Base-by-base conservation (phyloP, 306 rosid genomes). In the Quercus suber region DNA sequence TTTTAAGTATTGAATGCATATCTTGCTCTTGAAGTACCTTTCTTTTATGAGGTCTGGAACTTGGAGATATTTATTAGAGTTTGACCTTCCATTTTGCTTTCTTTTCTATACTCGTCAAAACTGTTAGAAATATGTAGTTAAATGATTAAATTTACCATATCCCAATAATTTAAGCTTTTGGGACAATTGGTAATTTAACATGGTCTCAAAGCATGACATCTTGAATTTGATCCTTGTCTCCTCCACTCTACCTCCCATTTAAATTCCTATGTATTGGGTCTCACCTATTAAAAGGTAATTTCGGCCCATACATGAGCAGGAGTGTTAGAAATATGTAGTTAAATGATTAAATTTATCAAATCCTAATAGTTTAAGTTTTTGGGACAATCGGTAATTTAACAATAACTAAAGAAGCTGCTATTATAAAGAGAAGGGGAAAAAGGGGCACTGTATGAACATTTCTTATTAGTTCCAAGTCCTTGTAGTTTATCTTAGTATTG, bases 161-260 rank as follows among this genome's bases (percentile, higher is more conserved):
- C 45, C 1, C 3, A 41, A 41, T 8, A 41, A 11, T 0, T 41
- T 41, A 41, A 41, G 3, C 3, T 37, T 37, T 37, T 37, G 11
- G 45, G 0, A 37, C 2, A 37, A 37, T 37, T 0, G 3, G 11
- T 37, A 7, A 37, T 37, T 1, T 37, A 37, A 37, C 3, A 0
- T 37, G 11, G 3, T 37, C 7, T 37, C 0, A 37, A 7, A 37
- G 3, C 0, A 41, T 41, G 3, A 41, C 1, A 41, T 41, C 11
- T 0, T 41, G 1, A 2, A 11, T 41, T 41, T 0, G 0, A 41
- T 2, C 12, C 0, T 8, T 8, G 12, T 41, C 3, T 41, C 45
- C 3, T 41, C 45, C 3, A 2, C 1, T 41, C 3, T 41, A 41
- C 11, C 3, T 41, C 1, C 12, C 3, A 41, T 41, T 41, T 8